phyloP scores from a whole-genome alignment of 2,329 filamentous ascomycete genomes.

The Fusarium sp. region DNA sequence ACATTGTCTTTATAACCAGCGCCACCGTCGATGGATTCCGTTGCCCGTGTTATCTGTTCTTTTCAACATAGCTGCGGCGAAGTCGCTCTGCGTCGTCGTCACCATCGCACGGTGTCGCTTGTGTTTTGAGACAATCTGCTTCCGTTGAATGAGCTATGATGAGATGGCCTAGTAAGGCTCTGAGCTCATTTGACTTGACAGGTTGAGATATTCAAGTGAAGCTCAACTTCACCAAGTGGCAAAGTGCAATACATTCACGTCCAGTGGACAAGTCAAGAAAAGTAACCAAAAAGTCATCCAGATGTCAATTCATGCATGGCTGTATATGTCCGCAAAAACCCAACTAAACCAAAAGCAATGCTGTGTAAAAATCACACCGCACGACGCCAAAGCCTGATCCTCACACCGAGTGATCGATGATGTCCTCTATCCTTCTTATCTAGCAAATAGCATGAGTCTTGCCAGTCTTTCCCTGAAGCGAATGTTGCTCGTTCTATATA shows the following conservation, averaged over 20 bases:
- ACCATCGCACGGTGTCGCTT: neutral
- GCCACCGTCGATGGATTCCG: neutral
- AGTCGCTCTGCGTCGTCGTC: neutral
- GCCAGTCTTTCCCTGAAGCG: slow-evolving; percentile 87
- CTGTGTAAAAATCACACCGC: slow-evolving; percentile 23
- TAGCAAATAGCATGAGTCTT: slow-evolving; percentile 93
- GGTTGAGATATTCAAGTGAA: neutral
- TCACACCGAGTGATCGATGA: slow-evolving; percentile 12
- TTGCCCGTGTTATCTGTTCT: neutral
- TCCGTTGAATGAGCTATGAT: neutral
- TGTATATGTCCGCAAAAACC: slow-evolving; percentile 22
- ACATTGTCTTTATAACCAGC: neutral
- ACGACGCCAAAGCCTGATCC: slow-evolving; percentile 30
- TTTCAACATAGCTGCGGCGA: neutral
- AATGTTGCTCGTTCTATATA: slow-evolving; percentile 79
- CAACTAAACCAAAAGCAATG: slow-evolving; percentile 10
- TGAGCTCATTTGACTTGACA: neutral
- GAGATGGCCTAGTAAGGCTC: neutral
- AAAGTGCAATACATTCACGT: neutral
- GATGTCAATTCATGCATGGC: slow-evolving; percentile 25
- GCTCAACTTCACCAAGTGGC: neutral
- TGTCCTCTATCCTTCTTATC: slow-evolving; percentile 21
- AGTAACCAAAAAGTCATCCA: slow-evolving; percentile 9
- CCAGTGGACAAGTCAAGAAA: neutral
- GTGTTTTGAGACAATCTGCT: neutral